phyloP scores from a whole-genome alignment of 2,329 filamentous ascomycete genomes.

The Piedraia hortae region DNA sequence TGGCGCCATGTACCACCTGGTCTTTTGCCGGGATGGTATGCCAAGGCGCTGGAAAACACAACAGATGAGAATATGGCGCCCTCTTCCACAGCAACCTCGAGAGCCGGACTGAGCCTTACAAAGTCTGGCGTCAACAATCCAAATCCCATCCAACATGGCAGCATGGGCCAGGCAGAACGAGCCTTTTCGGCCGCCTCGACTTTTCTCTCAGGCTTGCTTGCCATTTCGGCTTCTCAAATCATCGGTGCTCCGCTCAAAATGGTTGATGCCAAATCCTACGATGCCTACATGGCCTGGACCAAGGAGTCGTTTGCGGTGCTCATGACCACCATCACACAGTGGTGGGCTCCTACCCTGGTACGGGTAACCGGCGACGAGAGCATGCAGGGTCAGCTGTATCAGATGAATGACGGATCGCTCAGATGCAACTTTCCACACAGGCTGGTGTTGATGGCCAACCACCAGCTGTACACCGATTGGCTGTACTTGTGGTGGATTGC shows the following conservation, averaged over 20 bases:
- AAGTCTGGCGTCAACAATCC: conserved; percentile 16
- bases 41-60: no score
- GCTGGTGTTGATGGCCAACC: conserved; percentile 62
- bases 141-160: conserved; percentile 17
- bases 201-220: conserved; percentile 22
- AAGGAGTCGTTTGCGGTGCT: conserved; percentile 62
- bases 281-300: conserved; percentile 65
- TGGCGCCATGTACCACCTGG: no score
- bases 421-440: conserved; percentile 59
- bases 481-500: conserved; percentile 80
- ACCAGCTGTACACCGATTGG: conserved; percentile 68
- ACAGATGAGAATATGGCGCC: no score
- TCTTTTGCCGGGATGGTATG: no score
- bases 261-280: conserved; percentile 49
- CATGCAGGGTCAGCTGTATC: conserved; percentile 44
- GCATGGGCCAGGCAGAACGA: conserved; percentile 21
- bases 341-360: conserved; percentile 65
- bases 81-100: conserved; percentile 1
- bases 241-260: conserved; percentile 51
- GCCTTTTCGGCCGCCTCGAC: conserved; percentile 23
- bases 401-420: conserved; percentile 42
- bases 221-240: conserved; percentile 40
- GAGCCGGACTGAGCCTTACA: conserved; percentile 16
- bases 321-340: conserved; percentile 54
- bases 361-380: conserved; percentile 61